A percentile compares a stretch with the other conserved stretches of the same genome.
These are phyloP conservation scores for Trichoderma sp. DNA, from an alignment of 2,329 filamentous ascomycete genomes.

Conservation along the genomic window DNA sequence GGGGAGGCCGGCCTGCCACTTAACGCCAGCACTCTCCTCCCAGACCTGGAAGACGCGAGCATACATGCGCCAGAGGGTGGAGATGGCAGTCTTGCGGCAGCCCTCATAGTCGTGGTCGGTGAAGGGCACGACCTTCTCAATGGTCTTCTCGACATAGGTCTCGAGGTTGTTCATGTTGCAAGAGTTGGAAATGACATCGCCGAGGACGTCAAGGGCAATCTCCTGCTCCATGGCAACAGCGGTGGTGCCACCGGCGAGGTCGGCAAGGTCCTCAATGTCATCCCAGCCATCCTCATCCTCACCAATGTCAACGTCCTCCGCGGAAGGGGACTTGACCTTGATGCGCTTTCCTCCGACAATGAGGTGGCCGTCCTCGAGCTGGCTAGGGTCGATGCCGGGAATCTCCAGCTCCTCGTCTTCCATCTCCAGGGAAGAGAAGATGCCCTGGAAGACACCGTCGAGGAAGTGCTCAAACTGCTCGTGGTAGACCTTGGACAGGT, in stretches of 20 bases:
- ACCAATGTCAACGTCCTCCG: conserved; percentile 57
- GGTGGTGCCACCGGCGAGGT: conserved; percentile 76
- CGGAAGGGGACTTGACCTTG: conserved; percentile 67
- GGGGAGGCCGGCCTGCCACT: conserved; percentile 88
- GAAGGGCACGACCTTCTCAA: conserved; percentile 78
- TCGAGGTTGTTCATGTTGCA: conserved; percentile 72
- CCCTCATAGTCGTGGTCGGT: conserved; percentile 90
- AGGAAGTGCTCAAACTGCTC: conserved; percentile 80
- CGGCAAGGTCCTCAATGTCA: conserved; percentile 75
- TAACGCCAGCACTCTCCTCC: conserved; percentile 71
- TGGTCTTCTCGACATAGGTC: conserved; percentile 84
- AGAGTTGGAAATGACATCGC: conserved; percentile 86
- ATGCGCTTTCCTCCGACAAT: conserved; percentile 81
- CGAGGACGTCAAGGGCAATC: conserved; percentile 91
- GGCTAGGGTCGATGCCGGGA: conserved; percentile 57
- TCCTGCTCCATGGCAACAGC: conserved; percentile 95
- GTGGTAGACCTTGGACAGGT: conserved; percentile 89
- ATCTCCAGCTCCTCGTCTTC: conserved; percentile 86
- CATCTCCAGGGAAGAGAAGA: conserved; percentile 83
- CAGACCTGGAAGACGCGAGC: conserved; percentile 87
- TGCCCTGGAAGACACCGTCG: conserved; percentile 73
- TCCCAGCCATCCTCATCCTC: conserved; percentile 60
- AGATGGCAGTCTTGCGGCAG: conserved; percentile 86
- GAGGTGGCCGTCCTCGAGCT: conserved; percentile 75
- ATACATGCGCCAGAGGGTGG: conserved; percentile 91